Evolutionary conservation across 1,139 yeast species (phyloP).

Genomic region (Nakaseomyces sp.): DNA sequence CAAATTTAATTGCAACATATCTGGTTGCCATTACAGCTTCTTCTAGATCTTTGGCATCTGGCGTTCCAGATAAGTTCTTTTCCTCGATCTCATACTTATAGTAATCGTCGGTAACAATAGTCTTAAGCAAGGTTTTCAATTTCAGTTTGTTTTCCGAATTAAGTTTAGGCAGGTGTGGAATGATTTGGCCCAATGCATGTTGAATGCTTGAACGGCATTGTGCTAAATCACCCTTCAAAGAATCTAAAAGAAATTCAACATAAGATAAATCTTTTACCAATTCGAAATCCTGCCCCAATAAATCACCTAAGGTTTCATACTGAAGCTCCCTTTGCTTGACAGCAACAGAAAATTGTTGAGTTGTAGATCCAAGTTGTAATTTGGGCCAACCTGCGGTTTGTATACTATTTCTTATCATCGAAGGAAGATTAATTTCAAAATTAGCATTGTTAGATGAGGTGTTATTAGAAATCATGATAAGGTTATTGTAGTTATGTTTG

Average conservation of each 20-base stretch:
- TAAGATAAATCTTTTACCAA: constrained; percentile 44
- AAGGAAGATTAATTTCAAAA: constrained; percentile 40
- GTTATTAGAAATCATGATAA: constrained; percentile 15
- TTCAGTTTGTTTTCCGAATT: constrained; percentile 34
- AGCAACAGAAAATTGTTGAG: constrained; percentile 27
- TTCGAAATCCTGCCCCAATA: constrained; percentile 44
- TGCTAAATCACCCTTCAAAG: constrained; percentile 55
- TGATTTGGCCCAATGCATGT: constrained; percentile 57
- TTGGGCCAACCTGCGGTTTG: constrained; percentile 55
- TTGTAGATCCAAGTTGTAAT: constrained; percentile 30
- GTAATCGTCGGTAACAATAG: constrained; percentile 33
- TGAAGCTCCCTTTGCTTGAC: constrained; percentile 47
- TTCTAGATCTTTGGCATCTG: constrained; percentile 19
- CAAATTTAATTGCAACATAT: constrained; percentile 56
- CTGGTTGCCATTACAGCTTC: constrained; percentile 38
- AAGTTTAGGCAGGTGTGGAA: constrained; percentile 41
- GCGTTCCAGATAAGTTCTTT: constrained; percentile 11
- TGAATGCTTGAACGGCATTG: constrained; percentile 65
- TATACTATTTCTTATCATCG: constrained; percentile 43
- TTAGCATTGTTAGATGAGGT: constrained; percentile 20
- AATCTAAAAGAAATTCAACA: constrained; percentile 60
- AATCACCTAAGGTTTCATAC: constrained; percentile 69
- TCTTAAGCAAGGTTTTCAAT: constrained; percentile 40
- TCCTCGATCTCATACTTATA: background rate
- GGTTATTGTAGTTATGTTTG: constrained; percentile 23